Base-by-base conservation (phyloP, 139 green algal genomes). In the Tetradesmus lagerheimii region DNA sequence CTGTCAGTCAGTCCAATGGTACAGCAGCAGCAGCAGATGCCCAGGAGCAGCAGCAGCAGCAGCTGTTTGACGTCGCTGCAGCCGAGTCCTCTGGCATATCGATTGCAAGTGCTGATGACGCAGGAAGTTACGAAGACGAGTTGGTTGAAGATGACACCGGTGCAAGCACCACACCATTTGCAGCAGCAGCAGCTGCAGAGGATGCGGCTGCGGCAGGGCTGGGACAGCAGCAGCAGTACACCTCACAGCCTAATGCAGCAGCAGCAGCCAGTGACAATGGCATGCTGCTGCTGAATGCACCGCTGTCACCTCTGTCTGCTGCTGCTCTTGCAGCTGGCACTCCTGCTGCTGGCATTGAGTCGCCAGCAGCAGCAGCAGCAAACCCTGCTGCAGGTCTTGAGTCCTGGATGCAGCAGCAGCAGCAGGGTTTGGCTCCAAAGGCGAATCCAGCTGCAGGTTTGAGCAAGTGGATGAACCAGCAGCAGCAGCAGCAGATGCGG, bases 261-360 rank as follows among this genome's bases (percentile, higher is more conserved):
- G 47, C 47, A 62, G 47, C 47, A 20, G 25, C 23, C 31, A 23
- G 8, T 31, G 57, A 8, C 16, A 8, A 71, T 8, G 57, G 25
- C 9, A 1, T 71, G 25, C 57, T 31, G 57, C 57, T 71, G 23
- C 57, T 71, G 57, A 31, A 4, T n/a, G 79, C 43, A 18, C 79
- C 79, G 37, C n/a, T 64, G 27, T 84, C 79, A 14, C 79, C 79
- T 5, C 79, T 84, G 79, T 84, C 79, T 37, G 79, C 79, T 84
- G 79, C 38, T 39, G 43, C 43, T 27, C 79, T 84, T 43, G 79
- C 27, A 11, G 35, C 39, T 83, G 77, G 77, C n/a, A 25, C 34
- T 29, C 16, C 37, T 31, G 15, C 6, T 78, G 67, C n/a, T 15
- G 67, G 14, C 23, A 74, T 31, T 62, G 47, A 14, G 67, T 1